Evolutionary conservation across 495 filamentous ascomycete genomes (phyloP).

Genomic region (Clohesyomyces aquaticus): DNA sequence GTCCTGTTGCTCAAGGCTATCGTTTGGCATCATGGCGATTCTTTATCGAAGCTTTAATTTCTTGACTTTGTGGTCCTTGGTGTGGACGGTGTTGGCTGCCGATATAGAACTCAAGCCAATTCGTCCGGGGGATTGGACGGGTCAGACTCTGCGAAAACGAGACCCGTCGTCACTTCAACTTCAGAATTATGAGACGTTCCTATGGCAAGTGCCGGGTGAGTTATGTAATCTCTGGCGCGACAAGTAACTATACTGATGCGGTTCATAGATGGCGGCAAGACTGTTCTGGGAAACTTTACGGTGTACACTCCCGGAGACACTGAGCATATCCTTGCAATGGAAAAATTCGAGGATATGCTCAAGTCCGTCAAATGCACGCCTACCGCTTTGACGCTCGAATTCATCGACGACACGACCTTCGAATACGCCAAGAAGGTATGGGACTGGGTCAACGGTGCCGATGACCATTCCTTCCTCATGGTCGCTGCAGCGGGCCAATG

Average conservation of each 20-base stretch:
- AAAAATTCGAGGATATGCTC: conserved; percentile 25
- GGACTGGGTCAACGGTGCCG: conserved; percentile 35
- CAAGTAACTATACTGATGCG: neutral
- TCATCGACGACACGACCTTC: conserved; percentile 26
- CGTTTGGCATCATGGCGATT: no score
- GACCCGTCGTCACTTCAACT: no score
- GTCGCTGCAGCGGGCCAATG: conserved; percentile 26
- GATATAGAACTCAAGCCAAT: no score
- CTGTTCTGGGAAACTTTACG: conserved; percentile 28
- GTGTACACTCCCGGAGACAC: conserved; percentile 28
- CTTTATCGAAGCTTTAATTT: no score
- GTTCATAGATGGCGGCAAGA: conserved; percentile 12
- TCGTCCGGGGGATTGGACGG: no score
- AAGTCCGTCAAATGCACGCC: conserved; percentile 30
- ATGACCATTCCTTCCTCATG: conserved; percentile 32
- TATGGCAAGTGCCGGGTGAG: conserved; percentile 25
- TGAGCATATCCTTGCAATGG: conserved; percentile 29
- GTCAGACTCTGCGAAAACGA: no score
- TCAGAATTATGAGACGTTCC: conserved; percentile 28
- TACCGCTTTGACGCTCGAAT: conserved; percentile 33
- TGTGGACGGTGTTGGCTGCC: no score
- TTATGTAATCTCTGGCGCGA: neutral
- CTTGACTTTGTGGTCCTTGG: no score
- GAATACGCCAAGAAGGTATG: conserved; percentile 21
- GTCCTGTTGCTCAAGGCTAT: no score